Percentiles rank a stretch among this genome's conserved stretches.
phyloP scores from a whole-genome alignment of 1,284 basidiomycete genomes.

The Ganoderma sinense region DNA sequence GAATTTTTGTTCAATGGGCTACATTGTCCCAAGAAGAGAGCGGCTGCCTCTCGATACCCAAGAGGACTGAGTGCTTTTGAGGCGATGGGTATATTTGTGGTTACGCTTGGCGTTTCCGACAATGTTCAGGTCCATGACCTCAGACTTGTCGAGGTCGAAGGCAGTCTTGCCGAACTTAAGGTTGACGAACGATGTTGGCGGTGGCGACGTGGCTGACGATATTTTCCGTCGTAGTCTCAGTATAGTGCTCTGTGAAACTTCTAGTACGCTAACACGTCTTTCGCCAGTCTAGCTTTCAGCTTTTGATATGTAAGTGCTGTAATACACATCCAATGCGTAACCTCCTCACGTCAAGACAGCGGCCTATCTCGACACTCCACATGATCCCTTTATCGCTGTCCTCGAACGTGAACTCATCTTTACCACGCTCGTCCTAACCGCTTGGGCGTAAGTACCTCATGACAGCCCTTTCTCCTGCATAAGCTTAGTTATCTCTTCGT shows the following conservation, averaged over 20 bases:
- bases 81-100: too few relatives aligned
- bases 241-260: not conserved
- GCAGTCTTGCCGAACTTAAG: too few relatives aligned
- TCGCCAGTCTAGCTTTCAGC: constrained; percentile 67
- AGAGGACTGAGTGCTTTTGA: too few relatives aligned
- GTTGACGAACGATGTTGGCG: too few relatives aligned
- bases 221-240: too few relatives aligned
- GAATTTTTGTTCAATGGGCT: too few relatives aligned
- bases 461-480: not conserved
- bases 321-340: not conserved
- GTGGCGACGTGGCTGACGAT: too few relatives aligned
- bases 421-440: constrained; percentile 54
- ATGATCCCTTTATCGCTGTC: constrained; percentile 71
- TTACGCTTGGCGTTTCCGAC: too few relatives aligned
- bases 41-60: too few relatives aligned
- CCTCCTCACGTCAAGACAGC: constrained; percentile 44
- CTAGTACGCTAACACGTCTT: not conserved
- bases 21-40: too few relatives aligned
- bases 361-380: constrained; percentile 72
- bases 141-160: too few relatives aligned
- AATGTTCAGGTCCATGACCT: too few relatives aligned
- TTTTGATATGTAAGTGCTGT: constrained; percentile 60
- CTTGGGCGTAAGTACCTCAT: constrained; percentile 67
- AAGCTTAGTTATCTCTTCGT: not conserved
- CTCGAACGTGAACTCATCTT: constrained; percentile 76